Evolutionary conservation across 768 basidiomycete genomes (phyloP).

Genomic region (Zangia roseola): DNA sequence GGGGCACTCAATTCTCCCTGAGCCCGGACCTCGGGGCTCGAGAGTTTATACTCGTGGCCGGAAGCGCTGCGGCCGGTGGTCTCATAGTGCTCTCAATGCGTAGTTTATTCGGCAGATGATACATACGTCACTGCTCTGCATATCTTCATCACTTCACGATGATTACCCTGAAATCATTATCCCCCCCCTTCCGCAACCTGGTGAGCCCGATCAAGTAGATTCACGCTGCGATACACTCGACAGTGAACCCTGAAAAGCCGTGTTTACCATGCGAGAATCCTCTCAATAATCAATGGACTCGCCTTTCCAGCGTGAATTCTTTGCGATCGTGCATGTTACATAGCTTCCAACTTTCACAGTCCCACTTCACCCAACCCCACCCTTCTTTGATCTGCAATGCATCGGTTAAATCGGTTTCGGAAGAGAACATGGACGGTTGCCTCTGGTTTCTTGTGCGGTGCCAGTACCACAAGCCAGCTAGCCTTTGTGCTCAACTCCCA

Average conservation of each 20-base stretch:
- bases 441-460: slow-evolving; percentile 77
- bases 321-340: slow-evolving; percentile 39
- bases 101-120: slow-evolving; percentile 20
- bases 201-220: background rate
- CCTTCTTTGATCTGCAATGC: slow-evolving; percentile 54
- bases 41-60: slow-evolving; percentile 29
- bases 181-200: slow-evolving; percentile 7
- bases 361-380: slow-evolving; percentile 69
- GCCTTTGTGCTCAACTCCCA: slow-evolving; percentile 62
- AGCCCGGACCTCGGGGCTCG: background rate
- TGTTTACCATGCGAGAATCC: background rate
- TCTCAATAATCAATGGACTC: background rate
- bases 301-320: slow-evolving; percentile 52
- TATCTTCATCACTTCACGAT: no score
- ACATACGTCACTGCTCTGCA: no score
- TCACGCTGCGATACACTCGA: slow-evolving; percentile 29
- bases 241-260: slow-evolving; percentile 25
- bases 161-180: background rate
- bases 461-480: slow-evolving; percentile 65
- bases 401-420: background rate
- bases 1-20: slow-evolving; percentile 10
- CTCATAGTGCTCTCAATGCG: slow-evolving; percentile 22
- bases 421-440: slow-evolving; percentile 36
- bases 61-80: slow-evolving; percentile 30
- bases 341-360: slow-evolving; percentile 46